Base-by-base conservation (phyloP, 208 protist genomes). In the Leishmania major region DNA sequence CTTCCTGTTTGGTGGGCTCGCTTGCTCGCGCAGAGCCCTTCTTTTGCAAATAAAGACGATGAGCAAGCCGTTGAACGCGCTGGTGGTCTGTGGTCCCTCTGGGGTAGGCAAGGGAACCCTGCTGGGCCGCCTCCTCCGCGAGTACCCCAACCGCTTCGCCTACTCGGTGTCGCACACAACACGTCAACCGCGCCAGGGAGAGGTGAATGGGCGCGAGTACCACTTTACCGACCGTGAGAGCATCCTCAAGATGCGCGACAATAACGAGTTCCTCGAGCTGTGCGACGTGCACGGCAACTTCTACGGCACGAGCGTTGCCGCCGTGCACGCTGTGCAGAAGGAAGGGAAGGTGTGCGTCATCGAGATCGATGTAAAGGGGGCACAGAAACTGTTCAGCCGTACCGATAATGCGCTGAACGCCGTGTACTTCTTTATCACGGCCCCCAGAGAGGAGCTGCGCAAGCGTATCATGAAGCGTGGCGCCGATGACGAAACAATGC, bases 151-250 rank as follows among this genome's bases (percentile, higher is more conserved):
- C 45, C 82, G 70, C 59, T 98, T 99, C 79, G 96, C 92, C 75
- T 98, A 98, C 83, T 97, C 92, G 60, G 93, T 99, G 67, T 98
- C 95, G 37, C 95, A 98, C 92, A 99, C 98, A 35, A 99, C 96
- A 25, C 92, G 98, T 13, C 77, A 87, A 19, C 96, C 96, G 25
- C 92, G 96, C 43, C 60, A 83, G 15, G 95, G 96, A 37, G 98
- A 99, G 81, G 62, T 82, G 59, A 81, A 99, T 87, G 98, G 98
- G 49, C 84, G 91, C 11, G 90, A 99, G 84, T 99, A 99, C 88
- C 88, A 98, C 88, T 99, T 99, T 86, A 75, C 84, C 25, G 84
- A 86, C 47, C 83, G 89, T 19, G 88, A 93, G n/a, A 84, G 74
- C 35, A 92, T 99, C 37, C 43, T 95, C 17, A 75, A 88, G 74